Evolutionary conservation across 2,329 filamentous ascomycete genomes (phyloP).

Genomic region (Botrytis cinerea): DNA sequence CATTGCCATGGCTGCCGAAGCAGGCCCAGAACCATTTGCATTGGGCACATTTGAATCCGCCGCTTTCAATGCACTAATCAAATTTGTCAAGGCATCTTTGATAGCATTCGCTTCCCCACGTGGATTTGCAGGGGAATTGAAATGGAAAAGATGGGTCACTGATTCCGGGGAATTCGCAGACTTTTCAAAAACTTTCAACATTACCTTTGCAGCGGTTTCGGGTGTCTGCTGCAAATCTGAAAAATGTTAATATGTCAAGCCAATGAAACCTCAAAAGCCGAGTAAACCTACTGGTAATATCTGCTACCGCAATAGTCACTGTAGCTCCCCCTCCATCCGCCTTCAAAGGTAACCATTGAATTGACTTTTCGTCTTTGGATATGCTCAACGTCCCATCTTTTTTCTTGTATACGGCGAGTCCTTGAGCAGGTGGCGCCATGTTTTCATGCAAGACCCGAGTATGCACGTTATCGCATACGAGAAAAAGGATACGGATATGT

Average conservation of each 20-base stretch:
- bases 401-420: conserved; percentile 85
- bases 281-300: conserved; percentile 73
- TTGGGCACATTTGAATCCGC: conserved; percentile 42
- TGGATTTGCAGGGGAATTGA: conserved; percentile 75
- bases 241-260: conserved; percentile 30
- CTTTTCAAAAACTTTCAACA: conserved; percentile 88
- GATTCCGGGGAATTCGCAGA: conserved; percentile 58
- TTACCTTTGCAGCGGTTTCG: conserved; percentile 82
- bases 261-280: conserved; percentile 23
- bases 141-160: conserved; percentile 80
- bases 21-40: conserved; percentile 43
- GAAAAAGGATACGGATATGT: not conserved
- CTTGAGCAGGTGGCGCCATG: conserved; percentile 43
- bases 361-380: conserved; percentile 68
- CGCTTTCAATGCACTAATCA: conserved; percentile 62
- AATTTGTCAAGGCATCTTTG: conserved; percentile 76
- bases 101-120: conserved; percentile 82
- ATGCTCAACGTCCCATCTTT: conserved; percentile 85
- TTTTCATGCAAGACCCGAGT: conserved; percentile 17
- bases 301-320: conserved; percentile 69
- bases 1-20: conserved; percentile 74
- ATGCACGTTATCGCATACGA: conserved; percentile 6
- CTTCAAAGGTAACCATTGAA: conserved; percentile 78
- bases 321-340: conserved; percentile 61
- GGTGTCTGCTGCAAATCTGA: conserved; percentile 93